Conservation (phyloP, 768 basidiomycete genomes). For the Lepiota brunneoincarnata region DNA sequence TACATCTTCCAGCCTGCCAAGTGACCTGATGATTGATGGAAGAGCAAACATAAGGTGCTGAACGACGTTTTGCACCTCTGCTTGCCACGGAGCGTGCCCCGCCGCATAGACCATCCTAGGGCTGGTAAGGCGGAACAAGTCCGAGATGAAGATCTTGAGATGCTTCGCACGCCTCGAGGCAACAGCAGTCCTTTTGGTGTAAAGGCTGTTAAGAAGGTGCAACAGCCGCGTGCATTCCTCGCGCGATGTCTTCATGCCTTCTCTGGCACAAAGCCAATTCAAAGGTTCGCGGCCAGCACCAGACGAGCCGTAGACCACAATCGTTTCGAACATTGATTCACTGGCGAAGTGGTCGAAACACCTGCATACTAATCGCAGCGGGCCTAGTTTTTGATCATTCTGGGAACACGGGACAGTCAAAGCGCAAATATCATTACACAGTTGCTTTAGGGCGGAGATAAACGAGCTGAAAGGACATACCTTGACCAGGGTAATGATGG, state of each 20-base stretch:
- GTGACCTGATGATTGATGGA: constrained; percentile 2
- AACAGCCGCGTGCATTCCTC: background rate
- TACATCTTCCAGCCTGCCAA: constrained; percentile 1
- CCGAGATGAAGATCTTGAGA: constrained; percentile 6
- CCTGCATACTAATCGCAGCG: constrained; percentile 1
- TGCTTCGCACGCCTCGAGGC: background rate
- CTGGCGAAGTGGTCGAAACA: background rate
- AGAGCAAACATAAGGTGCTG: background rate
- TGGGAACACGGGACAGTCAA: background rate
- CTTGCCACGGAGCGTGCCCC: background rate
- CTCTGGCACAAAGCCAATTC: background rate
- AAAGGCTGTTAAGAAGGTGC: constrained; percentile 1
- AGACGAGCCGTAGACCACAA: background rate
- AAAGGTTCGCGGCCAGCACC: background rate
- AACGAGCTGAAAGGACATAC: background rate
- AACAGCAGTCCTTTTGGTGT: background rate
- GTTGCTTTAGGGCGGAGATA: too few relatives aligned
- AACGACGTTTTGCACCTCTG: background rate
- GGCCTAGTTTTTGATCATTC: background rate
- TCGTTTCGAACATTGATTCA: constrained; percentile 6
- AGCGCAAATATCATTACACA: background rate
- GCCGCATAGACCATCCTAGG: background rate
- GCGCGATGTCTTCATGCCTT: background rate
- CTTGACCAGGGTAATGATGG: constrained; percentile 1
- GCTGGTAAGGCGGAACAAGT: background rate